Evolutionary conservation across 176 grass and related monocot genomes (phyloP).

Genomic region (Saccharum spontaneum): DNA sequence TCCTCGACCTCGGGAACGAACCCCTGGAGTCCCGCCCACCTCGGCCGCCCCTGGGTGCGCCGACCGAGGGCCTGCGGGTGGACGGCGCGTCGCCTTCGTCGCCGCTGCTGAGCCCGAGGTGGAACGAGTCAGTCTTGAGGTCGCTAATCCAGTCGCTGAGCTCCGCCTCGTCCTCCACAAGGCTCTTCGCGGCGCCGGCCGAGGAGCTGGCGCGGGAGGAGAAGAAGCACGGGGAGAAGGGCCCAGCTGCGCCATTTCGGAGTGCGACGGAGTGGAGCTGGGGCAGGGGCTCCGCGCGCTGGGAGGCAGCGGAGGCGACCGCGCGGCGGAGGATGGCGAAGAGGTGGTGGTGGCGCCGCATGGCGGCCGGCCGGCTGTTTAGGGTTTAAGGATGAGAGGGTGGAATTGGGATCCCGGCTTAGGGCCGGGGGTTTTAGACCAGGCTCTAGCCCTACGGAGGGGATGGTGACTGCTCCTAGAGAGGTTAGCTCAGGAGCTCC

Average conservation of each 20-base stretch:
- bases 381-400: conserved; percentile 57
- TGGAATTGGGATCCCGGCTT: background rate
- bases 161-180: conserved; percentile 81
- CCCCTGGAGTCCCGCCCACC: conserved; percentile 46
- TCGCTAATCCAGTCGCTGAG: conserved; percentile 85
- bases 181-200: conserved; percentile 53
- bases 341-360: conserved; percentile 32
- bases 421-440: background rate
- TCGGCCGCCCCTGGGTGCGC: conserved; percentile 40
- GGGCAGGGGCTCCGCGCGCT: background rate
- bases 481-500: too few relatives aligned
- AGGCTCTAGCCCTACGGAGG: too few relatives aligned
- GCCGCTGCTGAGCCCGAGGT: conserved; percentile 61
- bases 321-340: conserved; percentile 33
- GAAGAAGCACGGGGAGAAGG: conserved; percentile 39
- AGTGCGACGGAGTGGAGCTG: background rate
- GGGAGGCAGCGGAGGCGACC: conserved; percentile 35
- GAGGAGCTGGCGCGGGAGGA: conserved; percentile 39
- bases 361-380: background rate
- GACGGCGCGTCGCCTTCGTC: conserved; percentile 43
- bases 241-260: conserved; percentile 34
- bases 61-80: background rate
- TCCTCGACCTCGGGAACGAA: conserved; percentile 39
- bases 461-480: too few relatives aligned
- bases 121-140: conserved; percentile 63